phyloP scores from a whole-genome alignment of 2,329 filamentous ascomycete genomes.

The Hymenotorrendiella dingleyae region DNA sequence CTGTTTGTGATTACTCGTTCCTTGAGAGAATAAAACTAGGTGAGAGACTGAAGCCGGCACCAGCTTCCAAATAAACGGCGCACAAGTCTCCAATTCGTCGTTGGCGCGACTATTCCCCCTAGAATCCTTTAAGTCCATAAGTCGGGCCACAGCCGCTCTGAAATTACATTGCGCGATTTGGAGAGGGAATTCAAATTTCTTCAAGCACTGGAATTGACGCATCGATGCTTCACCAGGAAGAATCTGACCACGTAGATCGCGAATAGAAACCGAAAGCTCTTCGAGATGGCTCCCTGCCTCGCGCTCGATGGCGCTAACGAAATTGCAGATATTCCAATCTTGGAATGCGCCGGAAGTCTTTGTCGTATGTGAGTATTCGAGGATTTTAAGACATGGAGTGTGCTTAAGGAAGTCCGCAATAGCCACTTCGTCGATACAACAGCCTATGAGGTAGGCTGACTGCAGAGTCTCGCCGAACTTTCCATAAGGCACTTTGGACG shows the following conservation, averaged over 20 bases:
- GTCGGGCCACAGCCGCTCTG: not conserved
- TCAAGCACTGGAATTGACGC: constrained; percentile 6
- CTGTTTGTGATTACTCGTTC: too few relatives aligned
- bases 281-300: constrained; percentile 7
- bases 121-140: too few relatives aligned
- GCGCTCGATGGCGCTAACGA: constrained; percentile 9
- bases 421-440: constrained; percentile 8
- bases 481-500: constrained; percentile 6
- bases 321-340: constrained; percentile 15
- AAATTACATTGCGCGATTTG: constrained; percentile 10
- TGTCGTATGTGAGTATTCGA: constrained; percentile 7
- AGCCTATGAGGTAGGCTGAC: constrained; percentile 1
- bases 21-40: too few relatives aligned
- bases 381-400: constrained; percentile 6
- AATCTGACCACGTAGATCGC: constrained; percentile 5
- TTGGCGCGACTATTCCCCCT: too few relatives aligned
- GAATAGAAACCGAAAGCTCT: constrained; percentile 9
- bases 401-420: constrained; percentile 12
- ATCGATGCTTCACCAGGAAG: constrained; percentile 5
- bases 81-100: too few relatives aligned
- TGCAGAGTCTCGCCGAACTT: constrained; percentile 4
- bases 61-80: too few relatives aligned
- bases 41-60: too few relatives aligned
- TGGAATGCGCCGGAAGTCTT: not conserved
- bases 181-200: constrained; percentile 10